Base-by-base conservation (phyloP, 768 basidiomycete species). In the Gloeophyllum trabeum region DNA sequence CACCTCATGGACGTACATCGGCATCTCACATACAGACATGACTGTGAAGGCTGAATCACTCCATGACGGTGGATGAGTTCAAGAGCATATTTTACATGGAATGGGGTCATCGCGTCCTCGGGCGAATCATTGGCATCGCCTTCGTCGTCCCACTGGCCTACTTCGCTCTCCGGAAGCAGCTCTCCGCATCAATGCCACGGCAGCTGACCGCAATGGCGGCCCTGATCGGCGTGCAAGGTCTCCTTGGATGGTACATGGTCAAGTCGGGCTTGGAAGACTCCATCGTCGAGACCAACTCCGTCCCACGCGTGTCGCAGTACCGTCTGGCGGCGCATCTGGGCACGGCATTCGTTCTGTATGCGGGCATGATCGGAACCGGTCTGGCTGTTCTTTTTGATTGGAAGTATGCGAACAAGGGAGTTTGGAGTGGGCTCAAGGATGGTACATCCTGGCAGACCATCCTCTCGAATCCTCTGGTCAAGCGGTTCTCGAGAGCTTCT, bases 201-300 rank as follows among this genome's bases (percentile, higher is more conserved):
- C 75, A 77, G 47, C 73, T 96, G 19, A 60, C 74, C 12, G 81
- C 75, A 2, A 71, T 98, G 48, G 84, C 81, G 0, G 54, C 79
- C 0, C 75, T 97, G 24, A 82, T 99, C 40, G 96, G 92, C 22
- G 80, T 77, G 16, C 92, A 99, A 61, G 96, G 96, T 36, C 70
- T 75, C 16, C 70, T 99, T 16, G 96, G 96, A 21, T 99, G 96
- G 96, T 97, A 98, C 67, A 99, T 99, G 96, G 96, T 99, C 43
- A 85, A 93, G 59, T 97, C 92, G 10, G 96, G 96, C 1, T 69
- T 99, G 7, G 85, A 92, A 51, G 76, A 87, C 41, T 74, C 84
- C 7, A 66, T 88, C 41, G 70, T 97, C 64, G 72, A 80, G 4
- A 81, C 73, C 5, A 85, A 86, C 3, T 83, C 81, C 13, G 84